phyloP scores from a whole-genome alignment of 1,284 basidiomycete species.

The Puccinia hordei region DNA sequence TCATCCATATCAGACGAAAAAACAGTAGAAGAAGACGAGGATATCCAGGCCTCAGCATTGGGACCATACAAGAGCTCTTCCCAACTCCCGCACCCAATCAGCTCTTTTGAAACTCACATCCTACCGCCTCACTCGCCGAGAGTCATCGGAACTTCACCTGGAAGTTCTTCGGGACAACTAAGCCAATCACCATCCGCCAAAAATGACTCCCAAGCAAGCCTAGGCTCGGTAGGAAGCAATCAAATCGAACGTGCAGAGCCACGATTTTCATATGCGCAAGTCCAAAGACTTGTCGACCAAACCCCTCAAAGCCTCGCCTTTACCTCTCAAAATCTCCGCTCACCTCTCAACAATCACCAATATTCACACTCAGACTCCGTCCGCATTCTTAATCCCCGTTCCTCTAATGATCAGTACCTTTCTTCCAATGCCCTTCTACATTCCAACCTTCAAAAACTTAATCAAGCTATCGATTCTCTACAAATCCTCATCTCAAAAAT shows the following conservation, averaged over 20 bases:
- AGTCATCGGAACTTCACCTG: background rate
- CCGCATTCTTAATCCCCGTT: background rate
- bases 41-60: constrained; percentile 3
- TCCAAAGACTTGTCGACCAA: constrained; percentile 17
- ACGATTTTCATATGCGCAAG: constrained; percentile 8
- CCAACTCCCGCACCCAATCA: constrained; percentile 33
- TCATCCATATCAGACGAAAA: background rate
- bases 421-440: background rate
- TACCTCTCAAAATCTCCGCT: background rate
- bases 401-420: background rate
- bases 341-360: background rate
- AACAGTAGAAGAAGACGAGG: constrained; percentile 5
- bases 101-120: background rate
- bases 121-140: background rate
- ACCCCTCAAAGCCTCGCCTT: constrained; percentile 20
- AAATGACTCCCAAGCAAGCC: background rate
- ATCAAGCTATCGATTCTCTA: constrained; percentile 15
- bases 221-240: background rate
- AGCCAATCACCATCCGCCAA: background rate
- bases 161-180: background rate
- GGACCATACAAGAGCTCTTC: constrained; percentile 35
- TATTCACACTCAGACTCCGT: background rate
- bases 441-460: background rate
- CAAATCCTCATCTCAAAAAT: constrained; percentile 23
- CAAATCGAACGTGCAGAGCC: background rate